Base-by-base conservation (phyloP, 768 basidiomycete species). In the Paxillus ammoniavirescens region DNA sequence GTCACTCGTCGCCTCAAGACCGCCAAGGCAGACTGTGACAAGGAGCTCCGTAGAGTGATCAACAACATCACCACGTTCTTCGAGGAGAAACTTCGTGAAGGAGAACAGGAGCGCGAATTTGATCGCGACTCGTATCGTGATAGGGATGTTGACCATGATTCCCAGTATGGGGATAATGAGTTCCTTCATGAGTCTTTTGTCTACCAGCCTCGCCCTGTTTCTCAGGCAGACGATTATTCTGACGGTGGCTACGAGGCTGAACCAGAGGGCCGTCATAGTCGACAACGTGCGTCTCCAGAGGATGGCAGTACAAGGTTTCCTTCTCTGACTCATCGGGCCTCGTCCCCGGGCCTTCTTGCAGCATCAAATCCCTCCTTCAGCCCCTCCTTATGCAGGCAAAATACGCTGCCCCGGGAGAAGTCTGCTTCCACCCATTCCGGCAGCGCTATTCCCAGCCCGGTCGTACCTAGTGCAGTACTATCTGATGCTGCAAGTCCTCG, bases 11-110 rank as follows among this genome's bases (percentile, higher is more conserved):
- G 97, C 53, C 84, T 98, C 72, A 89, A 86, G 75, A 89, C 88
- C 4, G 94, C 96, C 53, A 98, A 99, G 77, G 84, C 90, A 47
- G 91, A 91, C 59, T 99, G 96, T 78, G 93, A 99, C 82, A 91
- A 90, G 77, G 93, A 97, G 72, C 83, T 99, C 8, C 86, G 88
- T 65, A 88, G 93, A 66, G 90, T 98, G 67, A 93, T 95, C 55
- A 87, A 91, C 72, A 91, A 86, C 55, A 94, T 99, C 77, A 96
- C 96, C 58, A 72, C 84, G 37, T 98, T 93, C 73, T 96, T 97
- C 61, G 96, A 99, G 74, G 89, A 93, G 66, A 83, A 87, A 62
- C 80, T 96, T 36, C 79, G 88, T 42, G 89, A 91, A 58, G 83
- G 79, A 49, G 87, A 92, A 68, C 78, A 83, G 61, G 73, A 78